phyloP scores from a whole-genome alignment of 139 green algal genomes.

The Zygnema circumcarinatum region DNA sequence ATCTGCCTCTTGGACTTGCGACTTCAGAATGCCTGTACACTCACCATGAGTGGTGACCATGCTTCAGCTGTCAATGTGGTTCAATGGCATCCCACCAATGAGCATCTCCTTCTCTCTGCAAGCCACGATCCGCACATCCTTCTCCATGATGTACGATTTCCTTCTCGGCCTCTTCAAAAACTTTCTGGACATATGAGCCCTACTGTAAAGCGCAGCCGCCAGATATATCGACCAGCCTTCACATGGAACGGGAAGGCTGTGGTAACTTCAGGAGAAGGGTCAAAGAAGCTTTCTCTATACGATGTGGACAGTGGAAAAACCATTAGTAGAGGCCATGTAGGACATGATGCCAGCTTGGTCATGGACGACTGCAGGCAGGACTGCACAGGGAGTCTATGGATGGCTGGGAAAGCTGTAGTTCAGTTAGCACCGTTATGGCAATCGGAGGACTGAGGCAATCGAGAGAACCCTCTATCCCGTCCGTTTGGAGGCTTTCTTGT shows the following conservation, averaged over 20 bases:
- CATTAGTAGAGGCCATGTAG: slow-evolving; percentile 39
- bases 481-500: too few relatives aligned
- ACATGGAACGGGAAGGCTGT: neutral
- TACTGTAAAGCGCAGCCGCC: neutral
- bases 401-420: slow-evolving; percentile 1
- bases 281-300: slow-evolving; percentile 31
- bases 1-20: slow-evolving; percentile 49
- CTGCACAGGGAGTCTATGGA: neutral
- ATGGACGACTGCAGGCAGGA: neutral
- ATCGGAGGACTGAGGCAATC: slow-evolving; percentile 2
- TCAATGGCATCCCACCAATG: slow-evolving; percentile 39
- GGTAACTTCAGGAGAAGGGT: slow-evolving; percentile 28
- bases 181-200: slow-evolving; percentile 47
- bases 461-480: too few relatives aligned
- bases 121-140: slow-evolving; percentile 40
- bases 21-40: neutral
- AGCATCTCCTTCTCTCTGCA: slow-evolving; percentile 42
- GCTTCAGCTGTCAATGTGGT: slow-evolving; percentile 48
- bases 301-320: slow-evolving; percentile 40
- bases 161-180: slow-evolving; percentile 4
- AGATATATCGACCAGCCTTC: slow-evolving; percentile 48
- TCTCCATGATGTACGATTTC: slow-evolving; percentile 46
- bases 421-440: slow-evolving; percentile 5
- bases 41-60: slow-evolving; percentile 8
- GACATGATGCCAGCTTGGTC: slow-evolving; percentile 33